These are phyloP conservation scores for Alternaria postmessia DNA, from an alignment of 2,329 filamentous ascomycete genomes.

Conservation along the genomic window DNA sequence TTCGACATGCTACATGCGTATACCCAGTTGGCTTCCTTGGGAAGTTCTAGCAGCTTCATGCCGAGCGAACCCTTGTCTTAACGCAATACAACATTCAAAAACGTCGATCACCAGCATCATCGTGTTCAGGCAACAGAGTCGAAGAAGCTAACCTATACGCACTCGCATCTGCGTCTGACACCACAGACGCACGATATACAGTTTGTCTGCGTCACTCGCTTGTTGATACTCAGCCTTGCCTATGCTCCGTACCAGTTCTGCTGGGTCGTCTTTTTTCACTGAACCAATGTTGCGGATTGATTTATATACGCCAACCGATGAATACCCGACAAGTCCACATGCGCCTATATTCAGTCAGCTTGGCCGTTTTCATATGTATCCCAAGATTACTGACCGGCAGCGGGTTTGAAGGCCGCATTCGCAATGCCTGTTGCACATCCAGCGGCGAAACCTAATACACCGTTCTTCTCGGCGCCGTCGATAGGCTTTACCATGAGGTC, in stretches of 20 bases:
- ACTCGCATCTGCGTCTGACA: slow-evolving; percentile 33
- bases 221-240: slow-evolving; percentile 28
- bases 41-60: background rate
- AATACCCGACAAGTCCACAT: slow-evolving; percentile 66
- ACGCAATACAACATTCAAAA: background rate
- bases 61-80: background rate
- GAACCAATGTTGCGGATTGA: slow-evolving; percentile 52
- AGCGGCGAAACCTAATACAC: slow-evolving; percentile 71
- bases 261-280: slow-evolving; percentile 19
- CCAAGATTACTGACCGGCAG: slow-evolving; percentile 61
- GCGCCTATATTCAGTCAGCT: slow-evolving; percentile 52
- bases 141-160: background rate
- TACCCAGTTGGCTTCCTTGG: background rate
- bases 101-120: background rate
- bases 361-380: background rate
- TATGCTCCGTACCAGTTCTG: slow-evolving; percentile 19
- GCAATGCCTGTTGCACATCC: slow-evolving; percentile 80
- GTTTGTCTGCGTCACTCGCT: slow-evolving; percentile 26
- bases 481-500: slow-evolving; percentile 81
- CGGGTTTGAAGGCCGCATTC: slow-evolving; percentile 68
- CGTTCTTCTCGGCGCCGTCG: slow-evolving; percentile 69
- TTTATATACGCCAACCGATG: slow-evolving; percentile 68
- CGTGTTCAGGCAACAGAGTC: background rate
- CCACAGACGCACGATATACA: slow-evolving; percentile 34
- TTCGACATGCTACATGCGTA: background rate